phyloP scores from a whole-genome alignment of 176 grass and related monocot species.

The Eragrostis curvula region DNA sequence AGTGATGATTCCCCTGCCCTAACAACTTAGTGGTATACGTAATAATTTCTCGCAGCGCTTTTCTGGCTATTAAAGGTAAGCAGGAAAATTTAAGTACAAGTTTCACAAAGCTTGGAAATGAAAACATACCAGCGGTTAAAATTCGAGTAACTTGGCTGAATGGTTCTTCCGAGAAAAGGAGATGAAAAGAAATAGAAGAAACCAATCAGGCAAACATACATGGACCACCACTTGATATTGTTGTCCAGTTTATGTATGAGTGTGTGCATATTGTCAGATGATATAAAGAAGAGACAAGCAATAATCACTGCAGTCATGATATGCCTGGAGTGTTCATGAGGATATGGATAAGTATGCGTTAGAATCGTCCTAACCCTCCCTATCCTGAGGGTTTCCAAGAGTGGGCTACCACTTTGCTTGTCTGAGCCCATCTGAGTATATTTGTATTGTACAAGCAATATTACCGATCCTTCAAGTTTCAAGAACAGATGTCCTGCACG shows the following conservation, averaged over 20 bases:
- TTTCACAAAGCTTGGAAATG: neutral
- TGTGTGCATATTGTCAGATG: constrained; percentile 87
- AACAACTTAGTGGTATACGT: constrained; percentile 1
- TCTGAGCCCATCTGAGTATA: constrained; percentile 57
- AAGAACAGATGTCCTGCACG: constrained; percentile 26
- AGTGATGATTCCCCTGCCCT: neutral
- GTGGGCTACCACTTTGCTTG: constrained; percentile 63
- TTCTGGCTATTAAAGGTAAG: constrained; percentile 7
- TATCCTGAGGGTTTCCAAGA: constrained; percentile 81
- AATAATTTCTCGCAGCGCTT: constrained; percentile 13
- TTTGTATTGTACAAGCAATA: constrained; percentile 16
- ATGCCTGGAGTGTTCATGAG: constrained; percentile 89
- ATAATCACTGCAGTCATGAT: constrained; percentile 88
- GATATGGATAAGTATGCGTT: constrained; percentile 82
- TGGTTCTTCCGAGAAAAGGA: constrained; percentile 89
- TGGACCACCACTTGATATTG: constrained; percentile 98
- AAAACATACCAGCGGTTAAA: constrained; percentile 87
- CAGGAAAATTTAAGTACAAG: neutral
- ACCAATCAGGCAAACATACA: constrained; percentile 95
- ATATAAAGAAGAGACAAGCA: constrained; percentile 85
- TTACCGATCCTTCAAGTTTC: constrained; percentile 34
- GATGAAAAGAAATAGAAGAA: constrained; percentile 99
- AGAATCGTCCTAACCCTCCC: constrained; percentile 84
- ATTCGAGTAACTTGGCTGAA: constrained; percentile 92
- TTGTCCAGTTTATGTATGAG: constrained; percentile 88